Evolutionary conservation across 177 flowering plant genomes (phyloP).

Genomic region (Telopea speciosissima): DNA sequence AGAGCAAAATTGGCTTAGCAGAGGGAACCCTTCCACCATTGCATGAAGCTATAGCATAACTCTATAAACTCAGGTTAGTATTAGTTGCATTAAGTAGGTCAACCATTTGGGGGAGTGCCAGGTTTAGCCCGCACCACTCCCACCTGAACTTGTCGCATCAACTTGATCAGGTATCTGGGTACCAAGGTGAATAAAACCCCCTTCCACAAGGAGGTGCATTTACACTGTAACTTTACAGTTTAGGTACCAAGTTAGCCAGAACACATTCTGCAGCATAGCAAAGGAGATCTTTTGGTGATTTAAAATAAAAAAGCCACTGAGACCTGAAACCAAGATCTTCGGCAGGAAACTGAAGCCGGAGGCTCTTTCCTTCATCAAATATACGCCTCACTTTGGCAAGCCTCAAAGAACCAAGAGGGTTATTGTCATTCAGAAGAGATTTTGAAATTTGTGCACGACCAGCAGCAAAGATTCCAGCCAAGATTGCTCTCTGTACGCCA

Average conservation of each 20-base stretch:
- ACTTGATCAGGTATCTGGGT: neutral
- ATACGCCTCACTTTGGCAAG: slow-evolving; percentile 64
- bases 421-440: slow-evolving; percentile 58
- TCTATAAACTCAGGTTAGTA: neutral
- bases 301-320: neutral
- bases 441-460: slow-evolving; percentile 86
- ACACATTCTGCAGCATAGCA: neutral
- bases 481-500: slow-evolving; percentile 56
- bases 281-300: neutral
- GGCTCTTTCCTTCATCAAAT: slow-evolving; percentile 94
- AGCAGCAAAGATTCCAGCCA: slow-evolving; percentile 70
- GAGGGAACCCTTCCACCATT: slow-evolving; percentile 2
- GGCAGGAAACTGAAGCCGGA: slow-evolving; percentile 96
- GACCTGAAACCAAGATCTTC: slow-evolving; percentile 99
- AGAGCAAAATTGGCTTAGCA: neutral
- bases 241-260: neutral
- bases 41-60: neutral
- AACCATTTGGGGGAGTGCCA: too few relatives aligned
- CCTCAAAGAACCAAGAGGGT: slow-evolving; percentile 78
- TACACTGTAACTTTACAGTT: neutral
- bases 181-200: too few relatives aligned
- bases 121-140: too few relatives aligned
- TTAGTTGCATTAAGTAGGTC: too few relatives aligned
- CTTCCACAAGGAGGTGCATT: too few relatives aligned
- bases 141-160: neutral